Evolutionary conservation across 208 protist species (phyloP).

Genomic region (Trypanosoma rangeli): DNA sequence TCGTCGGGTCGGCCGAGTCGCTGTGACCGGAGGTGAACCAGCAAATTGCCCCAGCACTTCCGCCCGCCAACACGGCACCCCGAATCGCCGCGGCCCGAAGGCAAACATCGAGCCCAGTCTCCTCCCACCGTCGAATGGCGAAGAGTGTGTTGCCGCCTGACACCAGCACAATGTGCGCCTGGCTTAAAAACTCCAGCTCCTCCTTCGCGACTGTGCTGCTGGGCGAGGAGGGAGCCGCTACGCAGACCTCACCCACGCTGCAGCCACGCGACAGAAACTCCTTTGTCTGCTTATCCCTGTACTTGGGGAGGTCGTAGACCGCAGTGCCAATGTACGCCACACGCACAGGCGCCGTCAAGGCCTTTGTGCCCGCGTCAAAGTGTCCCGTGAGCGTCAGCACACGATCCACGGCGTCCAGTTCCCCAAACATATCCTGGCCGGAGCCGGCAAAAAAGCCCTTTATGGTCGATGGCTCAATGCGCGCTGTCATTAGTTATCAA

Average conservation of each 20-base stretch:
- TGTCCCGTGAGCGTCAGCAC: constrained; percentile 53
- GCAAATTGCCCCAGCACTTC: constrained; percentile 88
- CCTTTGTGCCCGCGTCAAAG: constrained; percentile 14
- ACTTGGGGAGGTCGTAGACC: constrained; percentile 76
- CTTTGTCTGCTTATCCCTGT: constrained; percentile 37
- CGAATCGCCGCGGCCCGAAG: constrained; percentile 42
- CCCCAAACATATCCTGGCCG: constrained; percentile 50
- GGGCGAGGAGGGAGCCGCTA: constrained; percentile 51
- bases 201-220: constrained; percentile 35
- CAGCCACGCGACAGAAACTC: constrained; percentile 57
- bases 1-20: constrained; percentile 85
- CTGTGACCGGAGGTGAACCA: constrained; percentile 91
- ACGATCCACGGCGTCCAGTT: constrained; percentile 46
- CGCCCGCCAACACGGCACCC: constrained; percentile 70
- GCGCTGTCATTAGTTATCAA: constrained; percentile 18
- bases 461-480: constrained; percentile 24
- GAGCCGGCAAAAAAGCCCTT: constrained; percentile 74
- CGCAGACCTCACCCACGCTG: constrained; percentile 39
- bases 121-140: constrained; percentile 86
- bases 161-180: constrained; percentile 77
- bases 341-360: constrained; percentile 29
- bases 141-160: constrained; percentile 92
- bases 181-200: constrained; percentile 29
- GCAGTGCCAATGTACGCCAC: constrained; percentile 89
- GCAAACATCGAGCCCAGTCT: constrained; percentile 65